Conservation (phyloP, 2,329 filamentous ascomycete genomes). For the Zalaria sp. region DNA sequence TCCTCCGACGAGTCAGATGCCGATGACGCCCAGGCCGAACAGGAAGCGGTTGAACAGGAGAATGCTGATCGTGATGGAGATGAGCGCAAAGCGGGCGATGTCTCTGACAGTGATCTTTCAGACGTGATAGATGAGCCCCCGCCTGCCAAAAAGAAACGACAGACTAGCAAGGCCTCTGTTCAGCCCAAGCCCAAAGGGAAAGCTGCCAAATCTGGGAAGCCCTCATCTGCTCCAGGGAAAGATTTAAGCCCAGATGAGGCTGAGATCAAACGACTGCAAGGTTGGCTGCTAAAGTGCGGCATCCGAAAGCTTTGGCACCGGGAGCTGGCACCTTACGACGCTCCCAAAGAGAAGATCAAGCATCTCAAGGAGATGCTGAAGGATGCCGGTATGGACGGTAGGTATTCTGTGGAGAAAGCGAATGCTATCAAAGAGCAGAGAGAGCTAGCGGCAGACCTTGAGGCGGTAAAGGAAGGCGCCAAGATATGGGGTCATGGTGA, state of each 20-base stretch:
- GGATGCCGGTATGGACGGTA: constrained; percentile 75
- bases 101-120: constrained; percentile 50
- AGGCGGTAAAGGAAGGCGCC: constrained; percentile 71
- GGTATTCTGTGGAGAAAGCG: constrained; percentile 75
- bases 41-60: constrained; percentile 7
- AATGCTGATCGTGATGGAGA: constrained; percentile 6
- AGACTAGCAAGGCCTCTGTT: constrained; percentile 17
- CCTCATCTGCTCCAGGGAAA: constrained; percentile 17
- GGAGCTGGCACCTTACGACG: constrained; percentile 64
- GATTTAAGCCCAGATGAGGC: constrained; percentile 47
- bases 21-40: constrained; percentile 4
- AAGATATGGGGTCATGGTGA: constrained; percentile 53
- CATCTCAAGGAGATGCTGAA: constrained; percentile 68
- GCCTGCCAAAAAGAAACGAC: constrained; percentile 40
- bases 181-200: constrained; percentile 27
- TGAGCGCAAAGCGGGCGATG: constrained; percentile 6
- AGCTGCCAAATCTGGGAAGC: constrained; percentile 19
- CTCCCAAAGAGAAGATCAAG: constrained; percentile 63
- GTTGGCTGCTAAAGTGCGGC: constrained; percentile 77
- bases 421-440: constrained; percentile 74
- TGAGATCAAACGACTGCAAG: constrained; percentile 79
- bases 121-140: constrained; percentile 65
- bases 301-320: constrained; percentile 83
- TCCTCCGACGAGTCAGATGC: constrained; percentile 4
- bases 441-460: constrained; percentile 72